A percentile compares a stretch with the other conserved stretches of the same genome.
Conservation (phyloP, 2,329 filamentous ascomycete species). For the Ophiostoma fasciatum region DNA sequence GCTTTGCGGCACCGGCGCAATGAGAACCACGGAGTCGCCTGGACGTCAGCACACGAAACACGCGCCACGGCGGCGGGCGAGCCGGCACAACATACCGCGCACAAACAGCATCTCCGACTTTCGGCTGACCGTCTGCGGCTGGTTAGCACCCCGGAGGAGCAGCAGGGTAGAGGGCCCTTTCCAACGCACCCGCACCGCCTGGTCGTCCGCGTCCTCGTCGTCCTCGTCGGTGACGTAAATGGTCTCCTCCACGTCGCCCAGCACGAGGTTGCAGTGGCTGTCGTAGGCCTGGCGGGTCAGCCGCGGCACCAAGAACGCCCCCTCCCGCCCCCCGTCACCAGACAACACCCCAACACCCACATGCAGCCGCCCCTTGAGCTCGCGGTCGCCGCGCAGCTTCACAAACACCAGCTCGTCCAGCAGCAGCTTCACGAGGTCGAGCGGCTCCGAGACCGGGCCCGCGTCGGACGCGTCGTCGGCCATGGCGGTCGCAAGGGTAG, state of each 20-base stretch:
- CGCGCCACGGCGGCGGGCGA: not conserved
- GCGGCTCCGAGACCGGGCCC: conserved; percentile 68
- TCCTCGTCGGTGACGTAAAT: conserved; percentile 89
- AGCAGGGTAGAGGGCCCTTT: not conserved
- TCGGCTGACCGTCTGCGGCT: conserved; percentile 68
- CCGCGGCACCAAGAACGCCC: conserved; percentile 1
- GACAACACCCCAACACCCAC: no score
- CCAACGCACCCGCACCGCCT: conserved; percentile 48
- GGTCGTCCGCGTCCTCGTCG: conserved; percentile 46
- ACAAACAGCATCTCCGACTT: conserved; percentile 99
- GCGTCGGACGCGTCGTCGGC: conserved; percentile 67
- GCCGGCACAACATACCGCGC: conserved; percentile 48
- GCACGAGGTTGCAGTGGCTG: conserved; percentile 91
- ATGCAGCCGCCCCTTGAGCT: conserved; percentile 88
- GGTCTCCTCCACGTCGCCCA: conserved; percentile 94
- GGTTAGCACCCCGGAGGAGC: not conserved
- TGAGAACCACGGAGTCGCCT: conserved; percentile 16
- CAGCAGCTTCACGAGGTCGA: conserved; percentile 87
- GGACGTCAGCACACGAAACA: not conserved
- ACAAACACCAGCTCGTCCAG: conserved; percentile 95
- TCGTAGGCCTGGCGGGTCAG: conserved; percentile 64
- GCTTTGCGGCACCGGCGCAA: conserved; percentile 14
- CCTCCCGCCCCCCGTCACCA: no score
- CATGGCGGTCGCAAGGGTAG: conserved; percentile 36
- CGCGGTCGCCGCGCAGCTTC: conserved; percentile 87